A percentile compares a stretch with the other conserved stretches of the same genome.
phyloP scores from a whole-genome alignment of 2,329 filamentous ascomycete species.

The Botrytis squamosa region DNA sequence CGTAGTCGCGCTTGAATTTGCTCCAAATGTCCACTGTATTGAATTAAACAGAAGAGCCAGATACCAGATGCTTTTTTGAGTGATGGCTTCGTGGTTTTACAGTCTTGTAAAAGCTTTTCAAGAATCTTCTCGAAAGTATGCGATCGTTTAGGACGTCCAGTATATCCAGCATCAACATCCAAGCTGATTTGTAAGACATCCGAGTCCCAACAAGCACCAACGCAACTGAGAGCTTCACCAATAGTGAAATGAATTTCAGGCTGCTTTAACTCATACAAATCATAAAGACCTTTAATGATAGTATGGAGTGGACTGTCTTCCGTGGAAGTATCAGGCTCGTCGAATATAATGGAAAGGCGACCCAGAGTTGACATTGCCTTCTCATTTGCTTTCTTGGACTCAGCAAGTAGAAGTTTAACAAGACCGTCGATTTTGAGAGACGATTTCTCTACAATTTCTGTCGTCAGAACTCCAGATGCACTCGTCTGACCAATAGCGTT shows the following conservation, averaged over 20 bases:
- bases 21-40: constrained; percentile 79
- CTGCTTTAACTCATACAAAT: constrained; percentile 78
- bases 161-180: constrained; percentile 63
- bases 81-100: constrained; percentile 81
- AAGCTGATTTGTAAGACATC: constrained; percentile 71
- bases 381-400: constrained; percentile 79
- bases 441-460: constrained; percentile 29
- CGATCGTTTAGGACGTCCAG: constrained; percentile 44
- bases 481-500: constrained; percentile 60
- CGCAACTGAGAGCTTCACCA: constrained; percentile 81
- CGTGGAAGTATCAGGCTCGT: constrained; percentile 43
- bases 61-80: constrained; percentile 90
- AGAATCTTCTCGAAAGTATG: constrained; percentile 46
- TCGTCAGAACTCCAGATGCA: constrained; percentile 52
- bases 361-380: constrained; percentile 80
- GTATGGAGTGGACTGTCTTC: constrained; percentile 46
- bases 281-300: constrained; percentile 68
- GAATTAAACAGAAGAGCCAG: constrained; percentile 88
- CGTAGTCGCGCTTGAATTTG: constrained; percentile 73
- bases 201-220: constrained; percentile 79
- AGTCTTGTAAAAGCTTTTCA: constrained; percentile 72
- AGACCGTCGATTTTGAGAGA: constrained; percentile 40
- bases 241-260: constrained; percentile 87
- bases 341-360: constrained; percentile 65
- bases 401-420: constrained; percentile 60